Conservation (phyloP, 805 yeast genomes). For the Wickerhamiella alocasiicola region DNA sequence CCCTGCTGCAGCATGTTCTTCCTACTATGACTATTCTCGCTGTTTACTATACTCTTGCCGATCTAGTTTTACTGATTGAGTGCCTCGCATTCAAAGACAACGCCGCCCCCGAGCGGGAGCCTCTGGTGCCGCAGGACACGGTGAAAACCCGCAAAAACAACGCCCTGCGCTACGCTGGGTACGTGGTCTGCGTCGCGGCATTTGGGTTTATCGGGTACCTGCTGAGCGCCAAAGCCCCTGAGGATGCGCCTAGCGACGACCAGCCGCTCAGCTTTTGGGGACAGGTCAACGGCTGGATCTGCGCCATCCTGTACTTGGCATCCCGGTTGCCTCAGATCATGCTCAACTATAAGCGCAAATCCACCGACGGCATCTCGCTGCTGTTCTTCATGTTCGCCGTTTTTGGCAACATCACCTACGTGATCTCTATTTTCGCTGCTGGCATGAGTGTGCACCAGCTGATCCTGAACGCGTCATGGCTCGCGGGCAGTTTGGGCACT, state of each 20-base stretch:
- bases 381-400: slow-evolving; percentile 92
- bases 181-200: slow-evolving; percentile 53
- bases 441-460: slow-evolving; percentile 59
- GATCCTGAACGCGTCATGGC: slow-evolving; percentile 80
- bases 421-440: slow-evolving; percentile 60
- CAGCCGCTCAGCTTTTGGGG: slow-evolving; percentile 59
- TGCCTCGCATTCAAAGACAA: slow-evolving; percentile 69
- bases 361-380: slow-evolving; percentile 91
- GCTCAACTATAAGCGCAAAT: slow-evolving; percentile 71
- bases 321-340: slow-evolving; percentile 88
- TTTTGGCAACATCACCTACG: slow-evolving; percentile 84
- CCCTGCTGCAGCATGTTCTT: slow-evolving; percentile 74
- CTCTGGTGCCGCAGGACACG: slow-evolving; percentile 15
- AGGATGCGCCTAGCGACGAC: slow-evolving; percentile 31
- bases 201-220: slow-evolving; percentile 88
- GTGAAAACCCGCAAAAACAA: not conserved
- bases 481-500: slow-evolving; percentile 85
- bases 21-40: slow-evolving; percentile 94
- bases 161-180: slow-evolving; percentile 28
- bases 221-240: slow-evolving; percentile 42
- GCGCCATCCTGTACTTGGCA: slow-evolving; percentile 44
- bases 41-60: slow-evolving; percentile 84
- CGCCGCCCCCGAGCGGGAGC: slow-evolving; percentile 24
- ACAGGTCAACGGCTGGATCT: slow-evolving; percentile 69
- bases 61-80: slow-evolving; percentile 69